Conservation (phyloP, 75 land plant species). For the Gnetum montanum region DNA sequence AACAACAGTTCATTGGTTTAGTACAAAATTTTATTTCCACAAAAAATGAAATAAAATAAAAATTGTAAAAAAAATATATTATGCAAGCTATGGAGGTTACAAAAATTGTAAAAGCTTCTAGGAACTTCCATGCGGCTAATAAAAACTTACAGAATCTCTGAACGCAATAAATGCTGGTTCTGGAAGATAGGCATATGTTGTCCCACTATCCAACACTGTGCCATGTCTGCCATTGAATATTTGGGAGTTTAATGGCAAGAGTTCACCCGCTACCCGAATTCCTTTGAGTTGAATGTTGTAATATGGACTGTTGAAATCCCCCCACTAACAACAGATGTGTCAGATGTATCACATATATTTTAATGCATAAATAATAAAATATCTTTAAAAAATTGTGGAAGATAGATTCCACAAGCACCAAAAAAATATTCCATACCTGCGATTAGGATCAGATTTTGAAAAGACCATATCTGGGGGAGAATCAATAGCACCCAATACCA, state of each 20-base stretch:
- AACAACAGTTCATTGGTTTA: no score
- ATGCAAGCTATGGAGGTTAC: no score
- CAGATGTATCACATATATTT: constrained; percentile 28
- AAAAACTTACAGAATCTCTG: constrained; percentile 64
- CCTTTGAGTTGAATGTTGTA: constrained; percentile 87
- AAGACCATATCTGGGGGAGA: constrained; percentile 77
- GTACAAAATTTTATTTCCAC: no score
- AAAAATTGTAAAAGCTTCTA: no score
- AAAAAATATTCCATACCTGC: constrained; percentile 54
- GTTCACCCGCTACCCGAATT: constrained; percentile 68
- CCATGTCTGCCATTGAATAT: constrained; percentile 78
- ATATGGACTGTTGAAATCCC: constrained; percentile 77
- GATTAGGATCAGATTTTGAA: constrained; percentile 65
- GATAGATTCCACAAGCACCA: neutral
- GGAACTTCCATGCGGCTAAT: no score
- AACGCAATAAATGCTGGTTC: constrained; percentile 66
- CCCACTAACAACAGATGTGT: constrained; percentile 50
- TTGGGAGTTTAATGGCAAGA: constrained; percentile 34
- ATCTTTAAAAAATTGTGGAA: neutral
- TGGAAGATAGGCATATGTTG: constrained; percentile 96
- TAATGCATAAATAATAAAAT: constrained; percentile 3
- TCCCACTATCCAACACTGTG: constrained; percentile 96
- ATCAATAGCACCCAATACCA: constrained; percentile 81
- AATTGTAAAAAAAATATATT: no score
- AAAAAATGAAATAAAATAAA: no score